Percentiles rank a stretch among this genome's conserved stretches.
Conservation (phyloP, 805 yeast species). For the Zygosaccharomyces bisporus region DNA sequence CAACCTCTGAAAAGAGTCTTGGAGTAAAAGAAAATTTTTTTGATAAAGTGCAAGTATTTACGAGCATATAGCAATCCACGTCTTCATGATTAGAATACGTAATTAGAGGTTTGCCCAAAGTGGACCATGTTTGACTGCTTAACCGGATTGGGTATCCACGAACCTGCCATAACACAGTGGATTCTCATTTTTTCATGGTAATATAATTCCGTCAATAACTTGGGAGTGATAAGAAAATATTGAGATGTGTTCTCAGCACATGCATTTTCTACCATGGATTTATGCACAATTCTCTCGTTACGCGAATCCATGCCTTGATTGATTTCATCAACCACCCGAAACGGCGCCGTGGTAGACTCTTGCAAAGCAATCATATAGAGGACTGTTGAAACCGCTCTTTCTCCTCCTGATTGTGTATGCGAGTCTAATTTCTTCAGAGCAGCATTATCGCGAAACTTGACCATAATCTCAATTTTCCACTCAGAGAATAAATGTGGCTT, state of each 20-base stretch:
- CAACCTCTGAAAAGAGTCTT: constrained; percentile 61
- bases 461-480: constrained; percentile 83
- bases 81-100: constrained; percentile 17
- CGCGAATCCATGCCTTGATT: constrained; percentile 98
- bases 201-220: constrained; percentile 69
- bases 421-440: constrained; percentile 69
- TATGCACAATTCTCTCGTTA: constrained; percentile 84
- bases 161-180: constrained; percentile 73
- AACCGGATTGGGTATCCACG: constrained; percentile 42
- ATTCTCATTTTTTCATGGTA: constrained; percentile 79
- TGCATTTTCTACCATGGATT: constrained; percentile 79
- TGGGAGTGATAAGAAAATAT: constrained; percentile 90
- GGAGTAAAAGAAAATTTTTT: constrained; percentile 5
- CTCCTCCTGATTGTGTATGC: constrained; percentile 97
- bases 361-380: constrained; percentile 87
- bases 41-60: constrained; percentile 7
- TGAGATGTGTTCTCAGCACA: constrained; percentile 66
- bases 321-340: constrained; percentile 94
- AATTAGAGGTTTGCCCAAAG: constrained; percentile 38
- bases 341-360: constrained; percentile 82
- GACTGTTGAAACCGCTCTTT: constrained; percentile 91
- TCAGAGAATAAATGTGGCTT: constrained; percentile 50
- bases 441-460: constrained; percentile 77
- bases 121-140: constrained; percentile 32
- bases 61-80: constrained; percentile 7